These are phyloP conservation scores for Colletotrichum noveboracense DNA, from an alignment of 2,329 filamentous ascomycete genomes.

Conservation along the genomic window DNA sequence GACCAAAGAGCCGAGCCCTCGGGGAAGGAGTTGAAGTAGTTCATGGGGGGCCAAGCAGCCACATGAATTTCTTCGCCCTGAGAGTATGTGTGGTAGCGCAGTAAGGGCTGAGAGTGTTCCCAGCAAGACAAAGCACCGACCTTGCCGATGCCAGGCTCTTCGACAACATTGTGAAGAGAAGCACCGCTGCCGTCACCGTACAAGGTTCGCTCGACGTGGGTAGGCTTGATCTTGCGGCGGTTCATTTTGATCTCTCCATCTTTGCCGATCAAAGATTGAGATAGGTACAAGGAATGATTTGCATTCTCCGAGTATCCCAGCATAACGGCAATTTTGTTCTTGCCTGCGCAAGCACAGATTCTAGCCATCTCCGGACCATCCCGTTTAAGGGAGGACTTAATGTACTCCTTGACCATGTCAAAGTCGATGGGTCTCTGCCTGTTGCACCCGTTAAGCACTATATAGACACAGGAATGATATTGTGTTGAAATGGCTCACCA, in stretches of 20 bases:
- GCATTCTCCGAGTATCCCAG: constrained; percentile 55
- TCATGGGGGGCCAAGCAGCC: constrained; percentile 28
- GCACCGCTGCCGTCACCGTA: neutral
- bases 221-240: constrained; percentile 57
- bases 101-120: constrained; percentile 60
- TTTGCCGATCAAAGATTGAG: constrained; percentile 47
- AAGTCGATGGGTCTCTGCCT: neutral
- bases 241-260: constrained; percentile 42
- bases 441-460: neutral
- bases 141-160: constrained; percentile 50
- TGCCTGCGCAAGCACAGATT: constrained; percentile 43
- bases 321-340: constrained; percentile 49
- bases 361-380: constrained; percentile 45
- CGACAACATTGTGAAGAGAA: constrained; percentile 46
- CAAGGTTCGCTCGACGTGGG: constrained; percentile 52
- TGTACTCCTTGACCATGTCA: constrained; percentile 29
- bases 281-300: constrained; percentile 48
- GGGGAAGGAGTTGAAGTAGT: neutral
- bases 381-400: constrained; percentile 45
- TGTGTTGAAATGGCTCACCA: neutral
- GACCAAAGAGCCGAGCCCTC: neutral
- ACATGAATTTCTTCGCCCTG: constrained; percentile 31
- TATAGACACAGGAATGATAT: neutral
- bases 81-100: constrained; percentile 31
- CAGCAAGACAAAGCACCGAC: constrained; percentile 61